Base-by-base conservation (phyloP, 1,284 basidiomycete species). In the Spongispora temasekensis region DNA sequence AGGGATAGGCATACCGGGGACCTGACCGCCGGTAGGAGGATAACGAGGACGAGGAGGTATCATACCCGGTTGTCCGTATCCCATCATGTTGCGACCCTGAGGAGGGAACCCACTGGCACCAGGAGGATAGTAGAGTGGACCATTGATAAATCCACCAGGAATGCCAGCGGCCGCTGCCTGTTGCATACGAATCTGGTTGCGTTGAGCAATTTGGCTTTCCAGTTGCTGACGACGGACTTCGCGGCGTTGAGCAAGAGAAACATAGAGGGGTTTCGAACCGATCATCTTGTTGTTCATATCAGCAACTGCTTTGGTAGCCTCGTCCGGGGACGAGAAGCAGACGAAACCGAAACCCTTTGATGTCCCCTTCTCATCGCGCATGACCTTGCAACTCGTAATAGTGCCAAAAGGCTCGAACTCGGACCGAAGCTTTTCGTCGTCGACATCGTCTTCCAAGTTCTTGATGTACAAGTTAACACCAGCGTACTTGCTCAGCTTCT, bases 251-350 rank as follows among this genome's bases (percentile, higher is more conserved):
- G 97, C 97, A 63, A 98, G 89, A 57, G 97, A 97, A 74, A 99
- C 97, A 77, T 99, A 99, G 71, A 99, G 89, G 57, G 97, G 97
- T 81, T 99, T 99, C 72, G 92, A 88, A 68, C 97, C 96, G 74
- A 99, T 94, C 93, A 99, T 99, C 85, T 98, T 98, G 86, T 98
- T 98, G 87, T 99, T 99, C 96, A 99, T 98, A 83, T 99, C 97
- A 59, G 95, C 94, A 66, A 99, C 96, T 63, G 97, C 97, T 83
- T 98, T 99, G 76, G 95, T 98, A 54, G 97, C 97, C 81, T 99
- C 97, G 70, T 99, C 97, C 57, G 97, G 96, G 61, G 95, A 91
- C 50, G 95, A 95, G 85, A 96, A 99, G 82, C 97, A 99, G 68
- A 99, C 97, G 76, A 99, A 99, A 70, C 97, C 97, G 74, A 99